Evolutionary conservation across 2,329 filamentous ascomycete species (phyloP), one percentile per base, ranked within the genome.

Genomic region (Aspergillus amoenus): DNA sequence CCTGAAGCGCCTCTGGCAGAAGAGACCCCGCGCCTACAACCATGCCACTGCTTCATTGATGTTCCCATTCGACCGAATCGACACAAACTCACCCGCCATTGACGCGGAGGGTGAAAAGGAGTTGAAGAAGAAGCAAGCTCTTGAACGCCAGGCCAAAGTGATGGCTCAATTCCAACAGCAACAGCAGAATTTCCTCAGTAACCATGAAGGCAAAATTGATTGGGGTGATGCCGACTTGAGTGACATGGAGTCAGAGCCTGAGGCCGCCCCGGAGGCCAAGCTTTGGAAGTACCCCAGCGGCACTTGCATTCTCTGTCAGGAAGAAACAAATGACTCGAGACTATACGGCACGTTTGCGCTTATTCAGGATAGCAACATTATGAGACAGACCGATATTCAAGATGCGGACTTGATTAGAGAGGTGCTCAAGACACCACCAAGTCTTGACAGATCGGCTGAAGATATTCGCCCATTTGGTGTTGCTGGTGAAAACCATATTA

Each of bases 101-200:
- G 82, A 81, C 53, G 81, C 84, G 60, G 78, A 80, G 34, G 77
- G 79, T 56, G 80, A 82, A 68, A 84, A 85, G 15, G 90, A 93
- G 72, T 80, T 86, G 59, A 96, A 93, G 79, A 99, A 97, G 81
- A 89, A 90, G 74, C 90, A 93, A 52, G 94, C 94, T 0, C 77
- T 93, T 41, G 93, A 92, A 66, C 86, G 94, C 21, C 93, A 97
- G 74, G 93, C 93, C 2, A 89, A 87, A 68, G 91, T 99, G 32
- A 97, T 99, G 93, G 94, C 93, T 2, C 92, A 97, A 70, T 97
- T 99, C 76, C 94, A 97, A 72, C 89, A 96, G 70, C 93, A 99
- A 70, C 95, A 97, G 71, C 93, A 95, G 75, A 94, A 86, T 67
- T 99, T 99, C 76, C 79, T 99, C 77, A 89, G 91, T 56, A 94